phyloP scores from a whole-genome alignment of 129 eudicot genomes.

The Silybum marianum region DNA sequence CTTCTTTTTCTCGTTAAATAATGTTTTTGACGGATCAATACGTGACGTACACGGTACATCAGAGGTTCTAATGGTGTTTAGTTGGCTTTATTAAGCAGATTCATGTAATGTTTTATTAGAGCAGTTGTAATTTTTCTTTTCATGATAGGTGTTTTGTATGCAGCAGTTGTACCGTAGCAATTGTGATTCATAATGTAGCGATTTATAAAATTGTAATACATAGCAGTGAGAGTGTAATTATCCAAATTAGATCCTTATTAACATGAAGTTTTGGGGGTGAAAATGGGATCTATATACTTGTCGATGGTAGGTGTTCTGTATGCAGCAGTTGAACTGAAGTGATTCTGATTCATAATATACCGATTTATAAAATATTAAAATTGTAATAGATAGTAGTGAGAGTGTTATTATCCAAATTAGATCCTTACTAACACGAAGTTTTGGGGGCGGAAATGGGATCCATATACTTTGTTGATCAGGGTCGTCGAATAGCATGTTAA shows the following conservation, averaged over 20 bases:
- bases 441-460: not conserved
- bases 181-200: not conserved
- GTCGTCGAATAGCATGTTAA: too few relatives aligned
- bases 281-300: conserved; percentile 3
- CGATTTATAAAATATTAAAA: not conserved
- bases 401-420: not conserved
- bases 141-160: not conserved
- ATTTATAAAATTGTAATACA: not conserved
- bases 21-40: not conserved
- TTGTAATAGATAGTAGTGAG: not conserved
- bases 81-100: not conserved
- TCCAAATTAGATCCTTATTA: not conserved
- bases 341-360: not conserved
- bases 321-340: not conserved
- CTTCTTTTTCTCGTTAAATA: not conserved
- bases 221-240: not conserved
- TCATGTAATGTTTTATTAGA: not conserved
- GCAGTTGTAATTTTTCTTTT: not conserved
- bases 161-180: not conserved
- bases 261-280: not conserved
- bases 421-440: not conserved
- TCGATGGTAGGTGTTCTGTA: not conserved
- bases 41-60: not conserved
- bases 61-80: not conserved
- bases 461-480: not conserved